Percentiles rank a stretch among this genome's conserved stretches.
These are phyloP conservation scores for Papilionanthe hybrid DNA, from an alignment of 116 monocot species.

Conservation along the genomic window DNA sequence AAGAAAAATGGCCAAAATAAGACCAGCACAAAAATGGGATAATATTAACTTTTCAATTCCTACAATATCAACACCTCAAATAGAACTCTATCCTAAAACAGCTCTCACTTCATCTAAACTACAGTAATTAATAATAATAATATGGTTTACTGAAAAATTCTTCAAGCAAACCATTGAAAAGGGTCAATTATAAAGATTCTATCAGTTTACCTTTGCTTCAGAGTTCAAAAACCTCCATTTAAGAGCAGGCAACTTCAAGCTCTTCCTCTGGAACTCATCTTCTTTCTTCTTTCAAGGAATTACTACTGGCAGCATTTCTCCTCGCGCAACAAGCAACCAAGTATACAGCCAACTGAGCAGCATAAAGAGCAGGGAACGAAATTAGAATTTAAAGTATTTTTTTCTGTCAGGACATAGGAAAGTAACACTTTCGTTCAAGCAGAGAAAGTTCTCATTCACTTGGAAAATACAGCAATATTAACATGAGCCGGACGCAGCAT, in stretches of 20 bases:
- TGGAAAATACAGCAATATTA: no score
- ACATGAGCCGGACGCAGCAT: no score
- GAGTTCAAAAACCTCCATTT: neutral
- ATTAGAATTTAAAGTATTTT: neutral
- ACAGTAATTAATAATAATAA: no score
- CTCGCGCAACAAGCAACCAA: slow-evolving; percentile 66
- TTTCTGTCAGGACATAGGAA: neutral
- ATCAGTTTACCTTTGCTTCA: neutral
- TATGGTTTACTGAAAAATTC: no score
- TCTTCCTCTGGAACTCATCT: slow-evolving; percentile 13
- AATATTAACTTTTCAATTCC: neutral
- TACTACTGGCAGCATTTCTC: slow-evolving; percentile 32
- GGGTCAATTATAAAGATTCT: no score
- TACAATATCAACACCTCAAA: neutral
- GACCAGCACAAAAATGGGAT: no score
- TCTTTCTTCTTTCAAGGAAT: slow-evolving; percentile 24
- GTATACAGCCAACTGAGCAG: slow-evolving; percentile 36
- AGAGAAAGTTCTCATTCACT: no score
- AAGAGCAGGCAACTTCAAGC: neutral
- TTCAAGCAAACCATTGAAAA: no score
- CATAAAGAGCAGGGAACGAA: neutral
- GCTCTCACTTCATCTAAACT: no score
- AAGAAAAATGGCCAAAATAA: neutral
- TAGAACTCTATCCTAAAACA: neutral
- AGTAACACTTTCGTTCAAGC: neutral